phyloP scores from a whole-genome alignment of 495 filamentous ascomycete genomes.

The Neurospora tetraspora region DNA sequence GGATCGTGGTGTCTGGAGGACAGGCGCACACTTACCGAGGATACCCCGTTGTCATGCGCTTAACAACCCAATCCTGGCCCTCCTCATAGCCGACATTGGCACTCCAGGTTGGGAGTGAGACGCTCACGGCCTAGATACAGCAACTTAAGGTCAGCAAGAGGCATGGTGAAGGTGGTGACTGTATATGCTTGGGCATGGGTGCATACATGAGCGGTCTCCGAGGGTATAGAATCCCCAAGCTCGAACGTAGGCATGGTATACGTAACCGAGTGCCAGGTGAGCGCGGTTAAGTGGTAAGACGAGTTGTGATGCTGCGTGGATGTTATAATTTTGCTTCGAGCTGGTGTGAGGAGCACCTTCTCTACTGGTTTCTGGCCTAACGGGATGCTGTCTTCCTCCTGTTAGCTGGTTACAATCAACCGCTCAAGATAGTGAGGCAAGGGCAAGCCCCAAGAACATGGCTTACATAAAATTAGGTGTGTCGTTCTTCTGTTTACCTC shows the following conservation, averaged over 20 bases:
- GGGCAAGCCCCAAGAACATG: neutral
- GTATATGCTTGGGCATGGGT: neutral
- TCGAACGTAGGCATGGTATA: conserved; percentile 28
- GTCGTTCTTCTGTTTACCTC: neutral
- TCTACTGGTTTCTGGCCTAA: neutral
- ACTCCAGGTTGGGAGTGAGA: conserved; percentile 90
- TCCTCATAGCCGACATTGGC: conserved; percentile 90
- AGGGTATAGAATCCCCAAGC: conserved; percentile 49
- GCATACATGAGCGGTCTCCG: conserved; percentile 48
- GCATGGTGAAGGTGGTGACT: conserved; percentile 15
- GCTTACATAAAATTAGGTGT: neutral
- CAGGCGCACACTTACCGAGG: conserved; percentile 48
- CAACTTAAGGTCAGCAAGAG: neutral
- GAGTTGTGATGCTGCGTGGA: neutral
- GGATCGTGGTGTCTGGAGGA: neutral
- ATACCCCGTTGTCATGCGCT: conserved; percentile 83
- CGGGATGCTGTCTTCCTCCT: neutral
- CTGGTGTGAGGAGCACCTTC: neutral
- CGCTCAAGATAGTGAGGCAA: neutral
- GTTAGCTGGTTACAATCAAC: neutral
- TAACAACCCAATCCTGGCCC: conserved; percentile 74
- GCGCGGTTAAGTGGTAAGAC: neutral
- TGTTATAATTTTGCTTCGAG: neutral
- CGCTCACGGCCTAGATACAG: conserved; percentile 70
- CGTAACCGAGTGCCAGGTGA: neutral